A percentile compares a stretch with the other conserved stretches of the same genome.
phyloP scores from a whole-genome alignment of 352 stramenopile genomes.

The Phytopythium cucurbitacearum region DNA sequence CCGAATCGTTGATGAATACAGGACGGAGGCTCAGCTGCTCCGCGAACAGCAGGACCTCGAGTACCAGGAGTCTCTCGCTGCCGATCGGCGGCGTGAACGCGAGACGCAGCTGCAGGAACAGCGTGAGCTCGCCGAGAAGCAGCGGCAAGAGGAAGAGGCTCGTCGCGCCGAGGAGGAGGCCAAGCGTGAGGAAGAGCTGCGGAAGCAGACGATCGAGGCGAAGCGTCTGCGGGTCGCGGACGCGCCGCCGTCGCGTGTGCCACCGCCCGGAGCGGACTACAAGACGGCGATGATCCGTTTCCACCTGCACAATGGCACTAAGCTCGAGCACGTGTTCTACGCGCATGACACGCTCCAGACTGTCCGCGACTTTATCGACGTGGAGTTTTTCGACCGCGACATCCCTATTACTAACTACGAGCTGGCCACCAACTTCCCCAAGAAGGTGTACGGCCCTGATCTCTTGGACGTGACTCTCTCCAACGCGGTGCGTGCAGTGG shows the following conservation, averaged over 20 bases:
- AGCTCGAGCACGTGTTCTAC: constrained; percentile 78
- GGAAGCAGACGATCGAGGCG: constrained; percentile 37
- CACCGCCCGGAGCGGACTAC: constrained; percentile 44
- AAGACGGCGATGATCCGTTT: constrained; percentile 79
- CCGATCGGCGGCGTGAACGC: constrained; percentile 83
- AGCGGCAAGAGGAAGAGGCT: constrained; percentile 36
- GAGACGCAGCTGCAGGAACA: constrained; percentile 40
- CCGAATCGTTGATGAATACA: constrained; percentile 3
- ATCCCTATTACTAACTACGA: constrained; percentile 80
- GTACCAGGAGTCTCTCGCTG: constrained; percentile 90
- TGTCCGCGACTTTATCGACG: constrained; percentile 79
- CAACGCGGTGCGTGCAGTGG: constrained; percentile 46
- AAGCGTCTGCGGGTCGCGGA: constrained; percentile 50
- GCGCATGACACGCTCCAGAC: constrained; percentile 72
- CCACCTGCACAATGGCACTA: constrained; percentile 74
- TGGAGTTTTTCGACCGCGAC: constrained; percentile 72
- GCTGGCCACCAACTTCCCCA: constrained; percentile 82
- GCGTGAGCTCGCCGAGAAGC: constrained; percentile 30
- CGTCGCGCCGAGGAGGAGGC: constrained; percentile 20
- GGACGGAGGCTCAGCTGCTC: constrained; percentile 81
- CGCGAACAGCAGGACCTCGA: constrained; percentile 92
- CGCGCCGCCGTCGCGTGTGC: constrained; percentile 39
- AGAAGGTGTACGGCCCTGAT: constrained; percentile 64
- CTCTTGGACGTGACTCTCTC: constrained; percentile 56
- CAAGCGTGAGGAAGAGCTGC: constrained; percentile 20